Evolutionary conservation across 2,329 filamentous ascomycete genomes (phyloP), one percentile per base, ranked within the genome.

Genomic region (Aspergillus bombycis): DNA sequence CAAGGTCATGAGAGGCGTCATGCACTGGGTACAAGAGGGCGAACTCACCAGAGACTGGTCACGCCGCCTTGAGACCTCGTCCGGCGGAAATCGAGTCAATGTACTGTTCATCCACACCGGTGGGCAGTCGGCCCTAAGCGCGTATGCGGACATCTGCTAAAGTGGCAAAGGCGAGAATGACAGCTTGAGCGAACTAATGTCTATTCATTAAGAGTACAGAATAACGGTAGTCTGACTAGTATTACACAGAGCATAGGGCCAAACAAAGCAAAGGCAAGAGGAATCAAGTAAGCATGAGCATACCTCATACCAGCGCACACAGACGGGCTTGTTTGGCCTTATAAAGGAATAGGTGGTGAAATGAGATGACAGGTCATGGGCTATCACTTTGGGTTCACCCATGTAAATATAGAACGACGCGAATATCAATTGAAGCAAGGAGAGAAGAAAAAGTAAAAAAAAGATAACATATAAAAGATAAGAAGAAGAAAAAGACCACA

Each of bases 21-120:
- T 71, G 60, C 64, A 72, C 32, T 75, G 68, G 70, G 64, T 69
- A 26, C 52, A 65, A 9, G 58, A 68, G 28, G 70, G 70, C 8
- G 68, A 74, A 46, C 59, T 69, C 11, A 61, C 63, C 2, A 56
- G 10, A 46, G 61, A 72, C 21, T 68, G 64, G 58, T 48, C 64
- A 1, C 28, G 9, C 10, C 48, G 19, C 48, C 10, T 16, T 10
- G 16, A n/a, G 26, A 8, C 48, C 46, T 4, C n/a, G 38, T 12
- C 21, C 59, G 38, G 46, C 28, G 2, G 53, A 63, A 38, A 56
- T n/a, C 52, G 65, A n/a, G 63, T 72, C 9, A 78, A 77, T 70
- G 71, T 69, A 9, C 65, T 78, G 23, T 77, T 78, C 43, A 73
- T 78, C n/a, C 76, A 78, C 65, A 78, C 76, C 1, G 76, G 76